A percentile compares a stretch with the other conserved stretches of the same genome.
Evolutionary conservation across 1,284 basidiomycete species (phyloP).

Genomic region (Lentinula novae-zelandiae): DNA sequence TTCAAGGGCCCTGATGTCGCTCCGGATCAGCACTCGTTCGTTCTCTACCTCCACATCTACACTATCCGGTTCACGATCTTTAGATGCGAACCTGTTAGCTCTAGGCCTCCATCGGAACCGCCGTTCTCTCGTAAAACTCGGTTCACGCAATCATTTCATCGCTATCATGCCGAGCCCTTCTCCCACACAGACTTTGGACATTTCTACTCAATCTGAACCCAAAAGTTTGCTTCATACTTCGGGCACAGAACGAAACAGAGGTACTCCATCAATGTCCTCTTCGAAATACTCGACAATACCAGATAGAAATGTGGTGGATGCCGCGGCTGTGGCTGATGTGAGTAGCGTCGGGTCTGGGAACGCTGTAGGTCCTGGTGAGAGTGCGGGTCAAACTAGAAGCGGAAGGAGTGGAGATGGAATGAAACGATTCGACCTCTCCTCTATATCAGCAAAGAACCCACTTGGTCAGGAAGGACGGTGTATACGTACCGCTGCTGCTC

Average conservation of each 20-base stretch:
- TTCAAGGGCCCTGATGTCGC: background rate
- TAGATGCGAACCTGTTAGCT: background rate
- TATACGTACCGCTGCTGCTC: constrained; percentile 14
- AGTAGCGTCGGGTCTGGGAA: background rate
- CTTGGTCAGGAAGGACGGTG: constrained; percentile 6
- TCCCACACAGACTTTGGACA: background rate
- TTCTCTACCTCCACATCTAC: background rate
- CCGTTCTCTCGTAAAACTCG: background rate
- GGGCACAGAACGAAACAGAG: background rate
- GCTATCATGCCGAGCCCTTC: constrained; percentile 12
- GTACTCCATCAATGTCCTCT: background rate
- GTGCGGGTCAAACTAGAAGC: background rate
- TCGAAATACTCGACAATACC: background rate
- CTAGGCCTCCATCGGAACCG: background rate
- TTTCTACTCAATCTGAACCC: background rate
- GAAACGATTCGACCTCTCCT: constrained; percentile 10
- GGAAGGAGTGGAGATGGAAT: background rate
- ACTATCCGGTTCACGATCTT: background rate
- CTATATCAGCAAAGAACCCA: constrained; percentile 7
- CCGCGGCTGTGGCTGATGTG: background rate
- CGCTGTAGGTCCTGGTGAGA: background rate
- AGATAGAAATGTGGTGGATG: background rate
- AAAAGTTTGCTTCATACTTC: background rate
- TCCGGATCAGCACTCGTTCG: background rate
- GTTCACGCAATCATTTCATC: constrained; percentile 10